Percentiles rank a stretch among this genome's conserved stretches.
These are phyloP conservation scores for Penicillium turbatum DNA, from an alignment of 495 filamentous ascomycete species.

Conservation along the genomic window DNA sequence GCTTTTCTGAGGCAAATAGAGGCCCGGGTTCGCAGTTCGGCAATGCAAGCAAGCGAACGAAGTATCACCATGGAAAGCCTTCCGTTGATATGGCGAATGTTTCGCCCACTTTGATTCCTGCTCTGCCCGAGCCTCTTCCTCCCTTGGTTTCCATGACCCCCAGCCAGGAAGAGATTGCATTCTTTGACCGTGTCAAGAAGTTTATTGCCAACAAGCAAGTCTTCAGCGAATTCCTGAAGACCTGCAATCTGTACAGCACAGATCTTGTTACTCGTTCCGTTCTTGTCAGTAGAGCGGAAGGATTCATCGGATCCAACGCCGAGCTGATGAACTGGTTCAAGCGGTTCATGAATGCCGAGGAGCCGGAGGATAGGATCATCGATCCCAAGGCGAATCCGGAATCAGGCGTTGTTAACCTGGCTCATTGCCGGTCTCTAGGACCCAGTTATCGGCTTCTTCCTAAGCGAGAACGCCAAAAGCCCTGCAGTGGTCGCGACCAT, in stretches of 20 bases:
- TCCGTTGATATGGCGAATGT: conserved; percentile 64
- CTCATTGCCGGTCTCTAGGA: conserved; percentile 87
- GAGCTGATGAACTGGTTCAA: conserved; percentile 87
- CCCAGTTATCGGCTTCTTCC: conserved; percentile 93
- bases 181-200: conserved; percentile 97
- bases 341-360: conserved; percentile 66
- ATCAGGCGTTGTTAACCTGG: conserved; percentile 73
- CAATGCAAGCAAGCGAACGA: conserved; percentile 58
- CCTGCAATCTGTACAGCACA: conserved; percentile 89
- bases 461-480: conserved; percentile 77
- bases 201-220: conserved; percentile 86
- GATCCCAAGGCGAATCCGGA: conserved; percentile 72
- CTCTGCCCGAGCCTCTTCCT: conserved; percentile 77
- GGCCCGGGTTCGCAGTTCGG: conserved; percentile 34
- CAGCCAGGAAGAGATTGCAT: conserved; percentile 76
- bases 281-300: conserved; percentile 72
- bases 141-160: conserved; percentile 56
- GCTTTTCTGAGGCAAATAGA: conserved; percentile 35
- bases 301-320: conserved; percentile 81
- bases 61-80: conserved; percentile 59
- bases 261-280: conserved; percentile 80
- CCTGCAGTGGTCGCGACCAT: conserved; percentile 89
- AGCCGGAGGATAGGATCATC: conserved; percentile 66
- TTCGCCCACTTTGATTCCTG: conserved; percentile 81
- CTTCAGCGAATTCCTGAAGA: conserved; percentile 91